These are phyloP conservation scores for Geotrichum macrosporum DNA, from an alignment of 1,139 yeast genomes.

Conservation along the genomic window DNA sequence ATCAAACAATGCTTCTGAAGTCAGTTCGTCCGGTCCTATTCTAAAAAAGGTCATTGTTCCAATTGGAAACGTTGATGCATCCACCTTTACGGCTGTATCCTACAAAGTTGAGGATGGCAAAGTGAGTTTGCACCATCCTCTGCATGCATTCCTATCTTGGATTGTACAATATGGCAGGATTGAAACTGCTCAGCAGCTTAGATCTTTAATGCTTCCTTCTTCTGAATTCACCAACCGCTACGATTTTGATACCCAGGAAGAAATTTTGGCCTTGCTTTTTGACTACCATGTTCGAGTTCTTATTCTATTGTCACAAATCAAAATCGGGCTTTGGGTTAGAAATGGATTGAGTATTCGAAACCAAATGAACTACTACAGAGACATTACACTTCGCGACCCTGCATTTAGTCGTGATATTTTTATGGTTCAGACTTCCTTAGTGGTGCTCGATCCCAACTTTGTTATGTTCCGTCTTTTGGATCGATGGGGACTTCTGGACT, in stretches of 20 bases:
- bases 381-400: constrained; percentile 76
- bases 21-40: constrained; percentile 7
- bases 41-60: constrained; percentile 2
- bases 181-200: constrained; percentile 35
- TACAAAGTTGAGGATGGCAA: constrained; percentile 44
- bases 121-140: constrained; percentile 74
- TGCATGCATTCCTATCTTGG: constrained; percentile 72
- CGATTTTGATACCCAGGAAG: constrained; percentile 19
- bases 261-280: constrained; percentile 41
- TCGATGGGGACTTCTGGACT: constrained; percentile 64
- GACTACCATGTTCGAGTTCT: constrained; percentile 77
- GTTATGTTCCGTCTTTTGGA: constrained; percentile 58
- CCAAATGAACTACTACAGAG: constrained; percentile 75
- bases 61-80: constrained; percentile 3
- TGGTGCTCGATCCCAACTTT: constrained; percentile 53
- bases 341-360: constrained; percentile 75
- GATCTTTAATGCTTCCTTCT: constrained; percentile 26
- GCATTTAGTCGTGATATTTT: constrained; percentile 76
- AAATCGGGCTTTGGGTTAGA: constrained; percentile 84
- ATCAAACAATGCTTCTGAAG: constrained; percentile 24
- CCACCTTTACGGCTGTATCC: not conserved
- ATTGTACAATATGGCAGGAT: constrained; percentile 51
- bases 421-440: constrained; percentile 63
- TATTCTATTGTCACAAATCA: constrained; percentile 69
- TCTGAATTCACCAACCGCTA: constrained; percentile 2